These are phyloP conservation scores for Epichloe scottii DNA, from an alignment of 2,329 filamentous ascomycete genomes.

Conservation along the genomic window DNA sequence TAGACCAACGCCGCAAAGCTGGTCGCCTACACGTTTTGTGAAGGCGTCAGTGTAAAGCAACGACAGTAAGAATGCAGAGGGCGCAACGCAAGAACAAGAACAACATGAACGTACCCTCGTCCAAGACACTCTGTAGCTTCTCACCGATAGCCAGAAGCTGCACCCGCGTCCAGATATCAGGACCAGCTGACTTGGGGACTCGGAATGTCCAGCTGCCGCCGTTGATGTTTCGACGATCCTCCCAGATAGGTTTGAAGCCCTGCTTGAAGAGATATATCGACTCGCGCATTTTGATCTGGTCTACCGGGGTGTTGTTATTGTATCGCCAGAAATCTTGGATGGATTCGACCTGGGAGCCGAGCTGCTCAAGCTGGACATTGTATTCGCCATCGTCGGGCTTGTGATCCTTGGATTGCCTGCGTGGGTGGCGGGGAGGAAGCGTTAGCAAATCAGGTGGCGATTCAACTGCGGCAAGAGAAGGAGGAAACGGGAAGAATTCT, in stretches of 20 bases:
- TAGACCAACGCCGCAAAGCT: conserved; percentile 80
- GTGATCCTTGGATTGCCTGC: conserved; percentile 29
- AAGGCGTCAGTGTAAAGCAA: not conserved
- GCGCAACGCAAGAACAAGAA: too few species aligned
- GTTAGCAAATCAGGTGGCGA: not conserved
- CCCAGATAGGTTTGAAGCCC: conserved; percentile 66
- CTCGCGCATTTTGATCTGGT: conserved; percentile 64
- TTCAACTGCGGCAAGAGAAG: not conserved
- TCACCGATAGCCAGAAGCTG: conserved; percentile 76
- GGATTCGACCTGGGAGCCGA: conserved; percentile 57
- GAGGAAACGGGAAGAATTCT: not conserved
- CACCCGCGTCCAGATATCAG: conserved; percentile 70
- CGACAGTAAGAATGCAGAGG: too few species aligned
- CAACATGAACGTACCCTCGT: conserved; percentile 42
- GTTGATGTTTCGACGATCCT: conserved; percentile 73
- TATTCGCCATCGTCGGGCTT: conserved; percentile 33
- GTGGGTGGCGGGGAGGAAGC: not conserved
- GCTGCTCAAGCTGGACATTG: conserved; percentile 45
- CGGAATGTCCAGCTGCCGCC: conserved; percentile 92
- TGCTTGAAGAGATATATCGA: conserved; percentile 70
- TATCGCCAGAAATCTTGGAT: conserved; percentile 79
- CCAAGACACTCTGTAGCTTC: conserved; percentile 61
- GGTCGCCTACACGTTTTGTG: conserved; percentile 44
- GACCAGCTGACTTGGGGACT: conserved; percentile 61
- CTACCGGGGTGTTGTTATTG: conserved; percentile 68